phyloP scores from a whole-genome alignment of 441 rosid genomes.

The Aleurites moluccanus region DNA sequence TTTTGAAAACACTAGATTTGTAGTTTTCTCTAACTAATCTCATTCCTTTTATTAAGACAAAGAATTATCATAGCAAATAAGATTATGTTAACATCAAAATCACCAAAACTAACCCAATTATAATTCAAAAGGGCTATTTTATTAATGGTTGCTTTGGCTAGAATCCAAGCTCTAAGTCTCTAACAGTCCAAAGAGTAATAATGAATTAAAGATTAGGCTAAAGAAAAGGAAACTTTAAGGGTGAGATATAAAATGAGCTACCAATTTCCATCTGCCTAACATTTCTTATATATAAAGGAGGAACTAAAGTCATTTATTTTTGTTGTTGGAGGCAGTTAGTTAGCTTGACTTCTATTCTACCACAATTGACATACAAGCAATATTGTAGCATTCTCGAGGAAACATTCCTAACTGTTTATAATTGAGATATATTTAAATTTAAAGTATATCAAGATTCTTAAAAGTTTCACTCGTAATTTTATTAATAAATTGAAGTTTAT shows the following conservation, averaged over 20 bases:
- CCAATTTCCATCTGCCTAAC: neutral
- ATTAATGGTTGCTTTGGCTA: neutral
- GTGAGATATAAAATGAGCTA: neutral
- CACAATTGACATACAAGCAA: conserved; percentile 17
- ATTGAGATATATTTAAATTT: too few relatives aligned
- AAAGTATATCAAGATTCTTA: too few relatives aligned
- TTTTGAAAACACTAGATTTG: neutral
- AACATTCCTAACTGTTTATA: too few relatives aligned
- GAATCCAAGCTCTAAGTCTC: neutral
- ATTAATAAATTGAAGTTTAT: too few relatives aligned
- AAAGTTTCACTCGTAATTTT: too few relatives aligned
- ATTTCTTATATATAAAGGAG: neutral
- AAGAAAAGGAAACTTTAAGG: neutral
- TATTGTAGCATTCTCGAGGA: neutral
- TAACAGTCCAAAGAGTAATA: neutral
- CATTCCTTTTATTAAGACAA: neutral
- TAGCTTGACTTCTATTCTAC: conserved; percentile 23
- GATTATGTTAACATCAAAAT: conserved; percentile 21
- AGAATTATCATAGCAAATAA: too few relatives aligned
- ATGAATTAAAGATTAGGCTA: neutral
- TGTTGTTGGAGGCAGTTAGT: neutral
- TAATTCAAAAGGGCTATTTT: neutral
- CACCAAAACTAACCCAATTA: conserved; percentile 8
- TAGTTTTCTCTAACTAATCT: neutral
- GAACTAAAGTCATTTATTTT: neutral